Base-by-base conservation (phyloP, 129 eudicot genomes). In the Flaveria brownii region DNA sequence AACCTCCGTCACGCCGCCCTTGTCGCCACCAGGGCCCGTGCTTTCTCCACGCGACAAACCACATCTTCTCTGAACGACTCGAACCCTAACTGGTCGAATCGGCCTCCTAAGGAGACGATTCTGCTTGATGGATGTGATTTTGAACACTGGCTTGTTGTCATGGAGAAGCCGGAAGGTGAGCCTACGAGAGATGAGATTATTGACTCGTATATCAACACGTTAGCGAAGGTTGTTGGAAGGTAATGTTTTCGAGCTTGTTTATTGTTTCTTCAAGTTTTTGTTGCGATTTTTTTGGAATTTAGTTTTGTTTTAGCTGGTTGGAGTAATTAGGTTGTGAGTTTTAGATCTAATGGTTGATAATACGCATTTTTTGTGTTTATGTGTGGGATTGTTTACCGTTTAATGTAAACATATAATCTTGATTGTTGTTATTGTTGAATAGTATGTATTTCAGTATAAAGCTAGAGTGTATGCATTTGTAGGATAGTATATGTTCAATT, bases 31-130 rank as follows among this genome's bases (percentile, higher is more conserved):
- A 5, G 80, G 30, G 39, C 67, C 20, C 88, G 98, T 43, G 84
- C 81, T 6, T 90, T 88, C 68, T 70, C 98, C 6, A 90, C 98
- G 7, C 89, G 89, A 0, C 89, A 64, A 41, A 83, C 96, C 71
- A 68, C 86, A 36, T 85, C 92, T n/a, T 87, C 97, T 0, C 80
- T 93, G 4, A 90, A 81, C 52, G 98, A 93, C 65, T 83, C 94
- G 12, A 88, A 81, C 81, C 97, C 98, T 76, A 90, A 90, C 71
- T 93, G 92, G 91, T 85, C 97, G 2, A 93, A 93, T 22, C 89
- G 96, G 0, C 98, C 98, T 0, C 98, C 98, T 5, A 93, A 88
- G 78, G 98, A 93, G 86, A 93, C 98, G 69, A 93, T 90, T 9
- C 41, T 90, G 77, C 97, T 93, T 17, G 96, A 91, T 57, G 98